phyloP scores from a whole-genome alignment of 2,329 filamentous ascomycete species.

The Hypoxylon rubiginosum region DNA sequence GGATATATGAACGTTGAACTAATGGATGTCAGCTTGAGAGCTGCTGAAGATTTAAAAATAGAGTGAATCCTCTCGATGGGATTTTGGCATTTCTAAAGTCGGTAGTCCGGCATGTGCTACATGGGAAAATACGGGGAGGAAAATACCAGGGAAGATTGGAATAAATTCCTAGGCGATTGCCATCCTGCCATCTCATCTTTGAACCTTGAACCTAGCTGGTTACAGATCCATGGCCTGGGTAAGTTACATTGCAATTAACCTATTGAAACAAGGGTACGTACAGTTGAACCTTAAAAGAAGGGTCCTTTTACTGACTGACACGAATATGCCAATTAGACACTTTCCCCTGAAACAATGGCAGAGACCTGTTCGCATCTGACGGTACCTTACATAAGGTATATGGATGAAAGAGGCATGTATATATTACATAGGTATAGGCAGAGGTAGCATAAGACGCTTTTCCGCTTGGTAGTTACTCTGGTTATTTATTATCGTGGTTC shows the following conservation, averaged over 20 bases:
- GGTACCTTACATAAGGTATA: not conserved
- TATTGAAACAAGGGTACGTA: slow-evolving; percentile 29
- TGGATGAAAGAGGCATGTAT: not conserved
- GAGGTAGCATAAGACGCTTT: not conserved
- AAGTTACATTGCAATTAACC: not conserved
- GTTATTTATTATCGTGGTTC: not conserved
- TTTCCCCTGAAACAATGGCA: slow-evolving; percentile 11
- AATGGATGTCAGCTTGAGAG: not conserved
- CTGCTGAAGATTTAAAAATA: not conserved
- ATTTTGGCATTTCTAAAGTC: no score
- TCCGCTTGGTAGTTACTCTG: not conserved
- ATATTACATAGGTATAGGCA: not conserved
- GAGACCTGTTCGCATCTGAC: not conserved
- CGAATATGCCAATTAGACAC: not conserved
- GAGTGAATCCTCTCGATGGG: not conserved
- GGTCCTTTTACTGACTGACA: slow-evolving; percentile 20
- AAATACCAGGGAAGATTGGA: not conserved
- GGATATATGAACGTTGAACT: no score
- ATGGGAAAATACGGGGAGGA: not conserved
- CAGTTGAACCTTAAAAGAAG: slow-evolving; percentile 36
- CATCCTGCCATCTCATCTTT: not conserved
- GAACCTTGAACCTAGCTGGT: not conserved
- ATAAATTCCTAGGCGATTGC: not conserved
- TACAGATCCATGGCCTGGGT: not conserved
- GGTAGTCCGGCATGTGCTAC: not conserved